Conservation (phyloP, 116 monocot genomes). For the Zostera marina region DNA sequence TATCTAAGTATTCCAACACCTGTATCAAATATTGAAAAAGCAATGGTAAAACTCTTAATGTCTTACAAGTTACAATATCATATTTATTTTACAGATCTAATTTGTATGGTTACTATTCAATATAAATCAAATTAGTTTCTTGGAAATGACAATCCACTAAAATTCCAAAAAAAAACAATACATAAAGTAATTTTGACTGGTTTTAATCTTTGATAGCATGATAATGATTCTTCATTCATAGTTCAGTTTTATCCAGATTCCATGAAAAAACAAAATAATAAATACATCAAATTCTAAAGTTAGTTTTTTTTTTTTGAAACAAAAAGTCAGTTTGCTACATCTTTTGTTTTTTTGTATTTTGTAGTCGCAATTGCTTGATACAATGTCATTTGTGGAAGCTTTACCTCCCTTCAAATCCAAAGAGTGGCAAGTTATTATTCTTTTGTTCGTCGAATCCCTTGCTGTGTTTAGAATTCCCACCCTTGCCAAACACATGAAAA, state of each 20-base stretch:
- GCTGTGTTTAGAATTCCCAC: constrained; percentile 54
- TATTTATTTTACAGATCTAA: not conserved
- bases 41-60: constrained; percentile 42
- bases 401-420: constrained; percentile 58
- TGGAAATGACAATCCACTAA: no score
- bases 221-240: no score
- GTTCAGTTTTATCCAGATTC: no score
- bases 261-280: no score
- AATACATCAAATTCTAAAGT: no score
- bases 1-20: constrained; percentile 41
- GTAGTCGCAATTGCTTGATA: constrained; percentile 65
- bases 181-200: no score
- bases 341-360: no score
- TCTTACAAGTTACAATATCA: no score
- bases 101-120: not conserved
- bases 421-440: constrained; percentile 74
- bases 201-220: no score
- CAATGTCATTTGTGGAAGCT: constrained; percentile 79
- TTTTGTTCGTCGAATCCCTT: constrained; percentile 79
- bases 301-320: no score
- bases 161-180: no score
- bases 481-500: constrained; percentile 27
- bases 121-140: not conserved
- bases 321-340: no score
- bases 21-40: constrained; percentile 65